Evolutionary conservation across 2,329 filamentous ascomycete genomes (phyloP).

Genomic region (Dactylonectria estremocensis): DNA sequence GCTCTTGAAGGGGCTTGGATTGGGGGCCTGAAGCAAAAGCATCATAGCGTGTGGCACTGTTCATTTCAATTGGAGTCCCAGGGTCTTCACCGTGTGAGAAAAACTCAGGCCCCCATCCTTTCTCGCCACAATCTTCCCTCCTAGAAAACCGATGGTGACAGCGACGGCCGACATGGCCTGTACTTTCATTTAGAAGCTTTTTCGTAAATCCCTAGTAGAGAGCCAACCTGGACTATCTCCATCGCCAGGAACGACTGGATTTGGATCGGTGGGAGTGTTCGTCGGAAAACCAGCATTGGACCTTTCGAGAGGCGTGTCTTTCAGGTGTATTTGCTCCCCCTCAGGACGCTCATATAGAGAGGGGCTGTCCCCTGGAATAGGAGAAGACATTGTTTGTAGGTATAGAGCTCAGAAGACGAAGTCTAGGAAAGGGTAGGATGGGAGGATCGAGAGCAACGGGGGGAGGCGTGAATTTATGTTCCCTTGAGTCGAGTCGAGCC

Average conservation of each 20-base stretch:
- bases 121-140: background rate
- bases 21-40: background rate
- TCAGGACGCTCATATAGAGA: background rate
- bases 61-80: background rate
- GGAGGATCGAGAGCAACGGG: background rate
- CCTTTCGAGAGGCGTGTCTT: background rate
- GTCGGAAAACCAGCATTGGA: background rate
- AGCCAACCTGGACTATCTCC: background rate
- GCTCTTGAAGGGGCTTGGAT: background rate
- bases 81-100: background rate
- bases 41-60: background rate
- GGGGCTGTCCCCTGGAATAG: background rate
- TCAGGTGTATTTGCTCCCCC: background rate
- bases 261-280: background rate
- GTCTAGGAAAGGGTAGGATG: background rate
- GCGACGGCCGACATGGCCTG: background rate
- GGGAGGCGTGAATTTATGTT: background rate
- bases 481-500: background rate
- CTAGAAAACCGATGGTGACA: background rate
- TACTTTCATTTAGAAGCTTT: background rate
- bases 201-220: background rate
- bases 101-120: background rate
- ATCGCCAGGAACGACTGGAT: background rate
- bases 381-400: slow-evolving; percentile 2
- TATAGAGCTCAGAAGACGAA: background rate